phyloP scores from a whole-genome alignment of 179 eudicot species.

The Silene coronaria region DNA sequence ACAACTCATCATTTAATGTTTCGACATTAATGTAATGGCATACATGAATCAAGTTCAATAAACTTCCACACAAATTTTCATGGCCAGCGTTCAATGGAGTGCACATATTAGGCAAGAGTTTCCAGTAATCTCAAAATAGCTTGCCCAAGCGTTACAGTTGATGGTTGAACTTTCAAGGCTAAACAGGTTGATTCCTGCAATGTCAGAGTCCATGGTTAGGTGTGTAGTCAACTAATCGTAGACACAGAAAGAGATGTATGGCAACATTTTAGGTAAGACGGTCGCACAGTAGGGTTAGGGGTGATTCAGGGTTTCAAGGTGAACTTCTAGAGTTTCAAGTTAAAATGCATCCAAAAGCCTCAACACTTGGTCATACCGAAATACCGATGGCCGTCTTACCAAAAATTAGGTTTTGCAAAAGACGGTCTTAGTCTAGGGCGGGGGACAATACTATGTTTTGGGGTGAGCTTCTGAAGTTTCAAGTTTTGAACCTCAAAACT shows the following conservation, averaged over 20 bases:
- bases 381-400: too few species aligned
- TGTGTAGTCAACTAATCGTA: not conserved
- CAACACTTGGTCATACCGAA: too few species aligned
- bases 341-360: too few species aligned
- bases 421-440: too few species aligned
- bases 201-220: not conserved
- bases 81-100: not conserved
- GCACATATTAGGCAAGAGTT: constrained; percentile 6
- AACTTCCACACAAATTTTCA: not conserved
- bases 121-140: not conserved
- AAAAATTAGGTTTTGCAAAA: too few species aligned
- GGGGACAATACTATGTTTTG: too few species aligned
- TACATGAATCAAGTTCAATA: not conserved
- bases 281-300: not conserved
- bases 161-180: not conserved
- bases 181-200: not conserved
- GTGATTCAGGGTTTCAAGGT: not conserved
- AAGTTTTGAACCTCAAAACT: too few species aligned
- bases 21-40: not conserved
- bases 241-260: not conserved
- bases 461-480: too few species aligned
- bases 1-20: not conserved
- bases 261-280: not conserved
- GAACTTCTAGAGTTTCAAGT: not conserved
- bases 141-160: not conserved